Percentiles rank a stretch among this genome's conserved stretches.
phyloP scores from a whole-genome alignment of 805 yeast genomes.

The Komagataella pseudopastoris region DNA sequence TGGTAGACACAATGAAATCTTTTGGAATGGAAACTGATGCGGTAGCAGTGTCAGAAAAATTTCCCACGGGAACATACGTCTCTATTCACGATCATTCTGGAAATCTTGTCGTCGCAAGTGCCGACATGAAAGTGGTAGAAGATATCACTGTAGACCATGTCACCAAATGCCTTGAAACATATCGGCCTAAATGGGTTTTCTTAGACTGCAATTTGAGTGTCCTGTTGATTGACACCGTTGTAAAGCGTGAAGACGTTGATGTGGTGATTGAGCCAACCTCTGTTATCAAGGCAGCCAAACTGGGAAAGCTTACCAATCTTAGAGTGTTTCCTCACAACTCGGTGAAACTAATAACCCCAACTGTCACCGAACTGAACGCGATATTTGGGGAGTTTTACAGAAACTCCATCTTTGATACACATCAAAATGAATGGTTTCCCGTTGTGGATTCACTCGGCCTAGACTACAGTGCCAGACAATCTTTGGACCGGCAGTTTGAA shows the following conservation, averaged over 20 bases:
- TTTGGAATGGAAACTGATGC: slow-evolving; percentile 24
- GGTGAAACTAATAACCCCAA: slow-evolving; percentile 51
- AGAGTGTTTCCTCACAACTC: slow-evolving; percentile 33
- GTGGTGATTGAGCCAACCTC: slow-evolving; percentile 72
- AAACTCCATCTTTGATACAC: slow-evolving; percentile 23
- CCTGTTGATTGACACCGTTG: slow-evolving; percentile 23
- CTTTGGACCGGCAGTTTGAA: slow-evolving; percentile 17
- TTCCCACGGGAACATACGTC: slow-evolving; percentile 56
- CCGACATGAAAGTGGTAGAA: slow-evolving; percentile 71
- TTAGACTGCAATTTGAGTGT: slow-evolving; percentile 58
- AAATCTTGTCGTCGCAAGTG: slow-evolving; percentile 59
- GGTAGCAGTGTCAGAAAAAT: slow-evolving; percentile 14
- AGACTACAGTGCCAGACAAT: slow-evolving; percentile 29
- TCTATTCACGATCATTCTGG: slow-evolving; percentile 55
- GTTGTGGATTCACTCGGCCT: slow-evolving; percentile 46
- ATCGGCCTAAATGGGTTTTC: slow-evolving; percentile 36
- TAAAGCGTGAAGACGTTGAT: slow-evolving; percentile 12
- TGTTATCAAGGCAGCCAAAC: slow-evolving; percentile 38
- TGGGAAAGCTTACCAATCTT: slow-evolving; percentile 24
- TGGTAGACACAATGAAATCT: slow-evolving; percentile 17
- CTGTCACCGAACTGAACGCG: slow-evolving; percentile 42
- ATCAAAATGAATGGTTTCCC: slow-evolving; percentile 63
- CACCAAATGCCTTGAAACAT: slow-evolving; percentile 20
- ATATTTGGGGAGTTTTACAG: slow-evolving; percentile 36
- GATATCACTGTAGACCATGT: slow-evolving; percentile 29